These are phyloP conservation scores for Phytopythium litorale DNA, from an alignment of 352 stramenopile genomes.

Conservation along the genomic window DNA sequence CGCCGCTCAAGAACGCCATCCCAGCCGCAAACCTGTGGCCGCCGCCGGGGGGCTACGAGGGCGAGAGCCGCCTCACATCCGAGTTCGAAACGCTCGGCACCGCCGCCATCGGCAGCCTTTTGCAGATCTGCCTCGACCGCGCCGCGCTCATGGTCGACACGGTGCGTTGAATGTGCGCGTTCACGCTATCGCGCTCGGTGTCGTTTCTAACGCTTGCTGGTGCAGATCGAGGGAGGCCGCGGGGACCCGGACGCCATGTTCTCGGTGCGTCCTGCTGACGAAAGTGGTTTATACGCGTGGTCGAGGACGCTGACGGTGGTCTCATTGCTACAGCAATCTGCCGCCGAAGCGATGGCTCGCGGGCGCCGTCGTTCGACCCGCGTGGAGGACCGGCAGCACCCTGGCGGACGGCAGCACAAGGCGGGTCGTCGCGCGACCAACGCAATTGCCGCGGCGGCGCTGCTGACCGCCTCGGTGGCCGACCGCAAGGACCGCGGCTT, in stretches of 20 bases:
- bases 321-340: background rate
- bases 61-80: slow-evolving; percentile 43
- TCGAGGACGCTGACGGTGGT: background rate
- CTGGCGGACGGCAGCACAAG: background rate
- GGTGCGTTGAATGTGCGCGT: slow-evolving; percentile 20
- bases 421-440: slow-evolving; percentile 8
- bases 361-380: slow-evolving; percentile 18
- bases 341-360: slow-evolving; percentile 6
- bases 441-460: slow-evolving; percentile 16
- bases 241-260: slow-evolving; percentile 68
- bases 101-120: slow-evolving; percentile 49
- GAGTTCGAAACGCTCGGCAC: slow-evolving; percentile 70
- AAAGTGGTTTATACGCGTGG: background rate
- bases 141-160: slow-evolving; percentile 67
- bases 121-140: slow-evolving; percentile 78
- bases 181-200: background rate
- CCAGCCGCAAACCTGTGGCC: slow-evolving; percentile 58
- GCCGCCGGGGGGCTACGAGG: slow-evolving; percentile 40
- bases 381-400: slow-evolving; percentile 4
- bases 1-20: slow-evolving; percentile 58
- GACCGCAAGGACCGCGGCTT: slow-evolving; percentile 34
- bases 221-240: slow-evolving; percentile 62
- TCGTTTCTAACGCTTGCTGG: background rate
- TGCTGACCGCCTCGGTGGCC: slow-evolving; percentile 11
- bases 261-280: slow-evolving; percentile 13